Evolutionary conservation across 345 rosid genomes (phyloP).

Genomic region (Conringia planisiliqua): DNA sequence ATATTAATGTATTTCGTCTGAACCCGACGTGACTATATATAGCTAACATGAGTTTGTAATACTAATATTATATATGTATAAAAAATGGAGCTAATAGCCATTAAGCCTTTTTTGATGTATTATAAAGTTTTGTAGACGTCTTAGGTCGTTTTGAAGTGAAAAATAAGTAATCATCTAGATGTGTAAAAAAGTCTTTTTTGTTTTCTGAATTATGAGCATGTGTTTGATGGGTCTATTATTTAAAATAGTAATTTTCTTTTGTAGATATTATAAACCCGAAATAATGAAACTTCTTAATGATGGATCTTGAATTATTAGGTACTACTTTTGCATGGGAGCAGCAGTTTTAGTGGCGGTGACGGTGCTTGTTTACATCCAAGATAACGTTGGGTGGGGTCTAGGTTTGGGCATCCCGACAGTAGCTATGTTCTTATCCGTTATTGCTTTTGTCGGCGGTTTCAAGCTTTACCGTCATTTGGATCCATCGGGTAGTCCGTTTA

Average conservation of each 20-base stretch:
- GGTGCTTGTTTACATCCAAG: constrained; percentile 74
- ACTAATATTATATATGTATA: not conserved
- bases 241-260: not conserved
- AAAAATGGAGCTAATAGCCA: not conserved
- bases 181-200: not conserved
- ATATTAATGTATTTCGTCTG: not conserved
- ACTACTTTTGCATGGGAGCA: constrained; percentile 81
- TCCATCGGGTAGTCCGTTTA: constrained; percentile 90
- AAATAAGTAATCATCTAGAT: not conserved
- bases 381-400: constrained; percentile 80
- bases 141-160: not conserved
- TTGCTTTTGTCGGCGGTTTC: constrained; percentile 55
- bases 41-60: not conserved
- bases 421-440: constrained; percentile 64
- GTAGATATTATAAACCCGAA: not conserved
- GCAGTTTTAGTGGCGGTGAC: constrained; percentile 68
- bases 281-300: not conserved
- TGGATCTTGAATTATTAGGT: constrained; percentile 26
- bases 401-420: constrained; percentile 80
- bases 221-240: not conserved
- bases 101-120: not conserved
- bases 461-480: constrained; percentile 68
- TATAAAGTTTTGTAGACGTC: not conserved
- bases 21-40: not conserved
- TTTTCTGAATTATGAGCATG: not conserved